Base-by-base conservation (phyloP, 352 stramenopile genomes). In the Plasmopara halstedii region DNA sequence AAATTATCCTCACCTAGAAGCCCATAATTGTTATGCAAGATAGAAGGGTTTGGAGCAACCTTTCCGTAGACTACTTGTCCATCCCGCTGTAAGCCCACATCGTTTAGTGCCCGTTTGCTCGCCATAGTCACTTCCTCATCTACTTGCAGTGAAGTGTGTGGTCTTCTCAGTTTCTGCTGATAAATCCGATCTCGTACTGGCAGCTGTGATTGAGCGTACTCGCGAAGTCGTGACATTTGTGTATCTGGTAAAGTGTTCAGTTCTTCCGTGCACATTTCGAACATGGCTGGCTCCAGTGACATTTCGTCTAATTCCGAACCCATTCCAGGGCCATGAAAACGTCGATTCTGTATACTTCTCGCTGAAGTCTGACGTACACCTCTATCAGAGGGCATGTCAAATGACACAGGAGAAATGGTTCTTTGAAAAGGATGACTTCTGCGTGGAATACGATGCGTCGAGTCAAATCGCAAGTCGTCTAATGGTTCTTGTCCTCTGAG, bases 361-460 rank as follows among this genome's bases (percentile, higher is more conserved):
- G 35, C 46, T n/a, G 41, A 40, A 0, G 42, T 2, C 0, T 56
- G 47, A 39, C 44, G 34, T 39, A 44, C 42, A 3, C 46, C 13
- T 15, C 44, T 47, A 35, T 47, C 53, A 15, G 47, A 41, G 2
- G 42, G 46, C 32, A 58, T 32, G 17, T 56, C 31, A n/a, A 61
- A 64, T 1, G 57, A 32, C 8, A 36, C 22, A 21, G 57, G 31
- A 6, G 46, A 46, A 25, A 46, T 42, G 8, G 44, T 19, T 11
- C 40, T 26, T 15, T 46, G 31, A 17, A 41, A 29, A 14, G 64
- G 55, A n/a, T 65, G 33, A 8, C 66, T n/a, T n/a, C n/a, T 71
- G 10, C 68, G 62, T 18, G 76, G 67, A 35, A 80, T 70, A 10
- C 61, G 58, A 15, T 50, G 42, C 18, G 59, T 48, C 8, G 47